Conservation (phyloP, 163 green algal genomes). For the Chloromonas sp. region DNA sequence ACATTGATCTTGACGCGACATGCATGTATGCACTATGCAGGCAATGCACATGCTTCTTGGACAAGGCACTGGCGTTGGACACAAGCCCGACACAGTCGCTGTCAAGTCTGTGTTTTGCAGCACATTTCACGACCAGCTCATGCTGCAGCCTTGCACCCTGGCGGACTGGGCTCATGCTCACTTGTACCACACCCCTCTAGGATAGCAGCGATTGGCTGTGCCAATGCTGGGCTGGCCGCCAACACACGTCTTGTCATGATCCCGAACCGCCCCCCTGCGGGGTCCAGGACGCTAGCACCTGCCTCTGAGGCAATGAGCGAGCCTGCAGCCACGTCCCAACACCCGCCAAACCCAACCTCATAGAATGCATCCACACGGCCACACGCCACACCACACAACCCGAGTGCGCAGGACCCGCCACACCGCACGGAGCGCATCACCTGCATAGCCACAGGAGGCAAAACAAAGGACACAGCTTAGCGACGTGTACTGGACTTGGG, state of each 20-base stretch:
- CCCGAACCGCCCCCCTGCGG: conserved; percentile 65
- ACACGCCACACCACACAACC: conserved; percentile 78
- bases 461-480: background rate
- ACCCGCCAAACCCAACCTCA: conserved; percentile 88
- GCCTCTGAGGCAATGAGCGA: conserved; percentile 79
- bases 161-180: conserved; percentile 36
- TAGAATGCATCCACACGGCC: conserved; percentile 89
- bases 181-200: conserved; percentile 48
- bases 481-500: background rate
- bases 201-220: conserved; percentile 42
- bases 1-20: too few relatives aligned
- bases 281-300: conserved; percentile 78
- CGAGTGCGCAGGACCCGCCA: conserved; percentile 87
- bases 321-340: conserved; percentile 87
- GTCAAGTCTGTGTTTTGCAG: too few relatives aligned
- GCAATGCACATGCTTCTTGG: too few relatives aligned
- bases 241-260: conserved; percentile 81
- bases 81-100: too few relatives aligned
- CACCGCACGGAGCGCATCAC: conserved; percentile 64
- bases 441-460: background rate
- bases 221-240: conserved; percentile 61
- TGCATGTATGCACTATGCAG: too few relatives aligned
- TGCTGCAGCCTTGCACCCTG: background rate
- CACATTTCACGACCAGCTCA: too few relatives aligned
- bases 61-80: too few relatives aligned